Percentiles rank a stretch among this genome's conserved stretches.
phyloP scores from a whole-genome alignment of 1,284 basidiomycete genomes.

The Microbotryum saponariae region DNA sequence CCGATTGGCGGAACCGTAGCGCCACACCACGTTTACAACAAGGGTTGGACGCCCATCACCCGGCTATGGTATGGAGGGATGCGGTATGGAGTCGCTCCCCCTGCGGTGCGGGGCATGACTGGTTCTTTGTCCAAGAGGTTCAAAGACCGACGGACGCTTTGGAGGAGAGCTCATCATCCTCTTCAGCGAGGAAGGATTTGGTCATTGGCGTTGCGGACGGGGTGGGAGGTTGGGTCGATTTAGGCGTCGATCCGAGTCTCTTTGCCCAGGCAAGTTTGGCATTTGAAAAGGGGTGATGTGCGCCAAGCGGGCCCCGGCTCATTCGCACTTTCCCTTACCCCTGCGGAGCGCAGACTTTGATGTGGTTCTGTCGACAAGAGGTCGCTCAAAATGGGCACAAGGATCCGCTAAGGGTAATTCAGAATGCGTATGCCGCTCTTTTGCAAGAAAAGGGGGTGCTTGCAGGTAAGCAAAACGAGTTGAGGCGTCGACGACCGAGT shows the following conservation, averaged over 20 bases:
- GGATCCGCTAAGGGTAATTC: conserved; percentile 57
- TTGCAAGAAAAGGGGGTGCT: conserved; percentile 59
- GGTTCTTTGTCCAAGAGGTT: conserved; percentile 15
- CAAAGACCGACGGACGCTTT: neutral
- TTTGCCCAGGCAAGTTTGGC: conserved; percentile 46
- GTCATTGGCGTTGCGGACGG: conserved; percentile 59
- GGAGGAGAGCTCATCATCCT: conserved; percentile 1
- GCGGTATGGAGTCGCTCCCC: neutral
- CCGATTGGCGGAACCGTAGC: no score
- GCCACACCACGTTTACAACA: no score
- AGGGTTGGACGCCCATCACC: no score
- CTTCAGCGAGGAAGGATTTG: conserved; percentile 16
- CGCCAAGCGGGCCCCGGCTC: conserved; percentile 41
- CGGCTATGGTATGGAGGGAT: no score
- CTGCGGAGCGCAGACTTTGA: conserved; percentile 11
- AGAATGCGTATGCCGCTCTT: conserved; percentile 64
- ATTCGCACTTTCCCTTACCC: neutral
- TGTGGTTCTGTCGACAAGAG: conserved; percentile 23
- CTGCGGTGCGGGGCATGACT: conserved; percentile 28
- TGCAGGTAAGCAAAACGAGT: conserved; percentile 52
- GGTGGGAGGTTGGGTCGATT: conserved; percentile 63
- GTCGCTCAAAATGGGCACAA: conserved; percentile 10
- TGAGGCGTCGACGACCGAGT: no score
- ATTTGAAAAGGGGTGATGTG: no score
- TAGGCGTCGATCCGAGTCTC: conserved; percentile 73